Conservation (phyloP, 495 filamentous ascomycete species). For the Immersiella caudata region DNA sequence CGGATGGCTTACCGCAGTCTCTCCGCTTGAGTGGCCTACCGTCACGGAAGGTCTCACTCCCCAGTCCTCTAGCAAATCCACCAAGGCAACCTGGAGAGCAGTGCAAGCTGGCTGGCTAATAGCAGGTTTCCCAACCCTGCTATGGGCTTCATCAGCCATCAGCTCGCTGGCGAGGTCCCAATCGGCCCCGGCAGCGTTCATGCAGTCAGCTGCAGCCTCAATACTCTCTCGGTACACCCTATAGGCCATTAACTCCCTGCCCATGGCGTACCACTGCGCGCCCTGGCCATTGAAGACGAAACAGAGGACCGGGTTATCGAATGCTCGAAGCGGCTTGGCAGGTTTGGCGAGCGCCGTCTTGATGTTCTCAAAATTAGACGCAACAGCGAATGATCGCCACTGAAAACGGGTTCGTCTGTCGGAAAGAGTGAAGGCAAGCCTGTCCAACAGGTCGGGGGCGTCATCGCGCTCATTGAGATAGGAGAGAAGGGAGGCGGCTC, state of each 20-base stretch:
- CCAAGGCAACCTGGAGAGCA: slow-evolving; percentile 54
- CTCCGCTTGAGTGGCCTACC: slow-evolving; percentile 64
- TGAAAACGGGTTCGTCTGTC: slow-evolving; percentile 19
- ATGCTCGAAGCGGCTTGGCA: no score
- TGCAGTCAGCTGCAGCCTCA: not conserved
- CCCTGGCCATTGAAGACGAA: slow-evolving; percentile 50
- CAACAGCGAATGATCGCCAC: not conserved
- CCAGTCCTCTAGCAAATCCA: slow-evolving; percentile 52
- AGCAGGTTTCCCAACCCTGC: not conserved
- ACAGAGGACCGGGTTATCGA: no score
- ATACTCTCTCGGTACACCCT: not conserved
- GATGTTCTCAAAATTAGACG: no score
- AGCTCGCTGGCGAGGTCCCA: slow-evolving; percentile 11
- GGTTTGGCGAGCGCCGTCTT: not conserved
- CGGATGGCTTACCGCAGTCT: slow-evolving; percentile 46
- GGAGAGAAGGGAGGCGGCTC: no score
- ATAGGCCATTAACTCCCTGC: slow-evolving; percentile 39
- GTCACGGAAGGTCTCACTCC: slow-evolving; percentile 51
- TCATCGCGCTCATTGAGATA: no score
- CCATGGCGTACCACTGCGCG: slow-evolving; percentile 56
- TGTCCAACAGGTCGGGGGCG: not conserved
- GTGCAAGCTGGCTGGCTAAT: slow-evolving; percentile 48
- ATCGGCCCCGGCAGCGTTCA: not conserved
- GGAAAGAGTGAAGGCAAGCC: not conserved
- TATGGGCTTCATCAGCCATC: not conserved